Percentiles rank a stretch among this genome's conserved stretches.
phyloP scores from a whole-genome alignment of 192 early-diverging fungal genomes.

The Mortierella alpina region DNA sequence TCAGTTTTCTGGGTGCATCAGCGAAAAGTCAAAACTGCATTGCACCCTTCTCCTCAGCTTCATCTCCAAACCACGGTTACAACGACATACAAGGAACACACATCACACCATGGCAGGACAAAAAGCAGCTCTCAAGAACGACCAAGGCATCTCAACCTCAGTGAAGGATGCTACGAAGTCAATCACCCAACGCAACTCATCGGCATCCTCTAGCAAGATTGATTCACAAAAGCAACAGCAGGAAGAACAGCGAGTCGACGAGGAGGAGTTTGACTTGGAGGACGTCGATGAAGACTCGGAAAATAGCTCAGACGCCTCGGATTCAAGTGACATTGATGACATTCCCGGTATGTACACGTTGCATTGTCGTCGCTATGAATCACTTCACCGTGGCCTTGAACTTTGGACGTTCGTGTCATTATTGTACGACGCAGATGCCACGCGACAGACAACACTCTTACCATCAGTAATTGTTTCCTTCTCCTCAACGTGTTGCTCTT shows the following conservation, averaged over 20 bases:
- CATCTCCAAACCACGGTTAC: no score
- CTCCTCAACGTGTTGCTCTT: not conserved
- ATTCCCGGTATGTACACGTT: slow-evolving; percentile 20
- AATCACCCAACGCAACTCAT: slow-evolving; percentile 4
- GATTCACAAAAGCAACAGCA: slow-evolving; percentile 1
- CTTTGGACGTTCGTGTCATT: not conserved
- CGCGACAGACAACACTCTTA: not conserved
- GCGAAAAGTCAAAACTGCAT: no score
- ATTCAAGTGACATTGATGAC: slow-evolving; percentile 33
- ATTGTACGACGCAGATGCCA: not conserved
- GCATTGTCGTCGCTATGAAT: not conserved
- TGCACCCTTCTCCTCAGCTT: no score
- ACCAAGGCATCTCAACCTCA: slow-evolving; percentile 25
- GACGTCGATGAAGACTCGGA: slow-evolving; percentile 19
- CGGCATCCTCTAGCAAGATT: not conserved
- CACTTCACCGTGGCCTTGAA: no score
- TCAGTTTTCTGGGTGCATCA: no score
- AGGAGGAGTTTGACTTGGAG: slow-evolving; percentile 12
- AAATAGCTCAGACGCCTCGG: slow-evolving; percentile 11
- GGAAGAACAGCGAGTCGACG: not conserved
- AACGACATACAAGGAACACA: no score
- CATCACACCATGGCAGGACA: slow-evolving; percentile 19
- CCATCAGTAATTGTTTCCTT: not conserved
- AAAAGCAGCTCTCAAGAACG: slow-evolving; percentile 12
- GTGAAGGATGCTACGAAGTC: slow-evolving; percentile 16